A percentile compares a stretch with the other conserved stretches of the same genome.
These are phyloP conservation scores for Linnemannia elongata DNA, from an alignment of 192 early-diverging fungal genomes.

Conservation along the genomic window DNA sequence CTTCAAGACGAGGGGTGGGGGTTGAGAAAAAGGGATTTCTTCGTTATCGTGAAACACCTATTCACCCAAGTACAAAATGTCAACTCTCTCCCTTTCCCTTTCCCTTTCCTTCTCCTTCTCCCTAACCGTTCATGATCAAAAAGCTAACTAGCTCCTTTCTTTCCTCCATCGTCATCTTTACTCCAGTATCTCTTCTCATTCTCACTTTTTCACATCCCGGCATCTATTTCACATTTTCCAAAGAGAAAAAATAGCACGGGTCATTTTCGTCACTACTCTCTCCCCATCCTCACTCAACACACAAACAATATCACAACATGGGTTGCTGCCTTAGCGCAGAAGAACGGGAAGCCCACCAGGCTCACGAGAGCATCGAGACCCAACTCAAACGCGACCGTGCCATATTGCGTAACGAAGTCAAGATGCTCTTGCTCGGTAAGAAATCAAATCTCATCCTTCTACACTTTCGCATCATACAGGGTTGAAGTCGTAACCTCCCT, in stretches of 20 bases:
- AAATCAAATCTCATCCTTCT: neutral
- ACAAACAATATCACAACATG: conserved; percentile 70
- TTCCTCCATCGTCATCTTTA: no score
- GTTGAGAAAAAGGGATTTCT: no score
- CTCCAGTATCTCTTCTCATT: no score
- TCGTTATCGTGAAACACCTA: no score
- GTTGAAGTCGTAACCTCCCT: neutral
- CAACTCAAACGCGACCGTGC: conserved; percentile 86
- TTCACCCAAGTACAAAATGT: no score
- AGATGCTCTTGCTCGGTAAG: conserved; percentile 93
- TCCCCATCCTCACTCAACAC: neutral
- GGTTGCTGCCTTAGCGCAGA: conserved; percentile 91
- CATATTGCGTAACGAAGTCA: conserved; percentile 89
- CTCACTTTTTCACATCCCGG: neutral
- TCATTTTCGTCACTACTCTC: neutral
- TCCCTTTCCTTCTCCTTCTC: no score
- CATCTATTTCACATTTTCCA: neutral
- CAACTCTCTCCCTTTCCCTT: no score
- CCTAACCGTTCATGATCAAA: no score
- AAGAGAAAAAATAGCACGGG: neutral
- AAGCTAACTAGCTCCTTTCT: no score
- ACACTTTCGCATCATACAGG: neutral
- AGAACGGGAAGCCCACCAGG: conserved; percentile 83
- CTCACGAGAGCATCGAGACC: conserved; percentile 92
- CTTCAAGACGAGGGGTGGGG: no score